phyloP scores from a whole-genome alignment of 805 yeast genomes.

The Metahyphopichia silvanorum region DNA sequence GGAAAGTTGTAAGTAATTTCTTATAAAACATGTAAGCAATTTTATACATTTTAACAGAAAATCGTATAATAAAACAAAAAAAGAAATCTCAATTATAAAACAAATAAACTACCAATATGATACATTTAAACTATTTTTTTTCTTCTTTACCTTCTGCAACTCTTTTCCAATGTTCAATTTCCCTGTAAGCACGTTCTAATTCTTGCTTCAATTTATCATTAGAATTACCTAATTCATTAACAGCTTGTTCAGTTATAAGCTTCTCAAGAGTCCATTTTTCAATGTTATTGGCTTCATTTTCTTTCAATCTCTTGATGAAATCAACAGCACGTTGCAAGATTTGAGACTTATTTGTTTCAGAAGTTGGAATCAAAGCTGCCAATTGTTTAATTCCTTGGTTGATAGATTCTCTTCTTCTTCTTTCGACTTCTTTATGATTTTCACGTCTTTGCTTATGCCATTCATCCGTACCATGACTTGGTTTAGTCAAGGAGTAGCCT shows the following conservation, averaged over 20 bases:
- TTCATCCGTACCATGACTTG: constrained; percentile 73
- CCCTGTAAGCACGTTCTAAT: constrained; percentile 88
- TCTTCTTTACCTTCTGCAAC: constrained; percentile 26
- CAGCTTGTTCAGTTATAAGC: constrained; percentile 86
- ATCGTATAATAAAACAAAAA: too few relatives aligned
- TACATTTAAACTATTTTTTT: too few relatives aligned
- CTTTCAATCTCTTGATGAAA: constrained; percentile 84
- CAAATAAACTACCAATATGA: too few relatives aligned
- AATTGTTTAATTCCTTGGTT: constrained; percentile 82
- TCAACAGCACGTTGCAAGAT: constrained; percentile 86
- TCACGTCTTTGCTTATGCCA: constrained; percentile 82
- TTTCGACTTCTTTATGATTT: constrained; percentile 93
- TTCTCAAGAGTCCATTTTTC: constrained; percentile 96
- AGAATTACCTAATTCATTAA: constrained; percentile 76
- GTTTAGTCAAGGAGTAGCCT: constrained; percentile 36
- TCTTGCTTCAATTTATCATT: constrained; percentile 87
- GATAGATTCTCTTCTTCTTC: constrained; percentile 86
- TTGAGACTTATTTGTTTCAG: constrained; percentile 87
- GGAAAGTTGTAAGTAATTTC: too few relatives aligned
- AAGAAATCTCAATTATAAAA: too few relatives aligned
- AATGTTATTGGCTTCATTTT: constrained; percentile 81
- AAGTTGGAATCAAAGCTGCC: constrained; percentile 73
- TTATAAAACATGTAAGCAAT: too few relatives aligned
- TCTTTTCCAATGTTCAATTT: constrained; percentile 78
- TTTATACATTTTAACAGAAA: too few relatives aligned